A percentile compares a stretch with the other conserved stretches of the same genome.
Evolutionary conservation across 371 early-diverging fungal genomes (phyloP).

Genomic region (Lichtheimia ornata): DNA sequence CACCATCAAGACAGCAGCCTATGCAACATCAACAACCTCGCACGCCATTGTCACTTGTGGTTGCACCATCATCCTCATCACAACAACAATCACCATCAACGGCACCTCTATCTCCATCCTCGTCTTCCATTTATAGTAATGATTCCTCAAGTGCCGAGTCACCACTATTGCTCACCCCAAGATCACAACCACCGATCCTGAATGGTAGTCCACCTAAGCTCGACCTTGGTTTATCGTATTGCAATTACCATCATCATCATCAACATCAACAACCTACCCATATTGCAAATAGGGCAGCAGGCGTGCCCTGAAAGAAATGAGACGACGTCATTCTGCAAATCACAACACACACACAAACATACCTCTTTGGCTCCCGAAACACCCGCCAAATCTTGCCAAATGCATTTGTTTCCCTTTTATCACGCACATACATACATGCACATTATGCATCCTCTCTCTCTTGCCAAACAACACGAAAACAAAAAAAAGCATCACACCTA

Average conservation of each 20-base stretch:
- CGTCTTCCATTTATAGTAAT: constrained; percentile 4
- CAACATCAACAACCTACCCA: neutral
- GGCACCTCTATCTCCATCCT: neutral
- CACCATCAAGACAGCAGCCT: neutral
- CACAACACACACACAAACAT: too few relatives aligned
- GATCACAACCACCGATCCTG: neutral
- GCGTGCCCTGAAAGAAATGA: too few relatives aligned
- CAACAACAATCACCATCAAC: constrained; percentile 1
- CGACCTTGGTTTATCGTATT: neutral
- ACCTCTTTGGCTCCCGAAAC: too few relatives aligned
- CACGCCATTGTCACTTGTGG: too few relatives aligned
- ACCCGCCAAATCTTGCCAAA: too few relatives aligned
- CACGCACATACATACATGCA: too few relatives aligned
- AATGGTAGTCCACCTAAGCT: neutral
- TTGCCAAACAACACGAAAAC: too few relatives aligned
- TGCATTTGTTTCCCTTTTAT: too few relatives aligned
- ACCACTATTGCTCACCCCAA: neutral
- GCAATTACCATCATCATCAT: neutral
- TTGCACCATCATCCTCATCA: neutral
- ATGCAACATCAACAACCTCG: neutral
- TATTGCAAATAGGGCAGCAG: too few relatives aligned
- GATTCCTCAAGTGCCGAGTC: neutral
- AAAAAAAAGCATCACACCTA: too few relatives aligned
- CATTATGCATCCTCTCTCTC: too few relatives aligned
- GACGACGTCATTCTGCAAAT: too few relatives aligned